Evolutionary conservation across 2,329 filamentous ascomycete genomes (phyloP).

Genomic region (Sporothrix brasiliensis): DNA sequence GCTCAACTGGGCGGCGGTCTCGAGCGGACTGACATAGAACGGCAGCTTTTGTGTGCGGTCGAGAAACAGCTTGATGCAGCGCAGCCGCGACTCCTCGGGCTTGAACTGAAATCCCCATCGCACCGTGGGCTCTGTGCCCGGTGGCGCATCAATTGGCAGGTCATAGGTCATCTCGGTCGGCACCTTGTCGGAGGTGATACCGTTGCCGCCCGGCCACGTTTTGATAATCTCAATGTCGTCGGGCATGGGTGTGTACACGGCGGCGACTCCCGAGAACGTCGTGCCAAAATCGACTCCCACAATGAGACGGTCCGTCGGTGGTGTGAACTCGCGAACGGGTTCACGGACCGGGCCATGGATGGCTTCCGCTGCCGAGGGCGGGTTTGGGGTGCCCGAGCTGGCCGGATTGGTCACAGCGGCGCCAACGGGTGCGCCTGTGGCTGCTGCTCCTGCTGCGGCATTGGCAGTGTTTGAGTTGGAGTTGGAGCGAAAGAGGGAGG

Average conservation of each 20-base stretch:
- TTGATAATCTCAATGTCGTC: constrained; percentile 85
- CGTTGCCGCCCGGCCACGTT: constrained; percentile 80
- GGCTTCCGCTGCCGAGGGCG: constrained; percentile 60
- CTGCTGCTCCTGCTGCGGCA: background rate
- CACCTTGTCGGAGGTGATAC: constrained; percentile 86
- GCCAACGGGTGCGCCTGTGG: constrained; percentile 38
- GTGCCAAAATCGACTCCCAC: constrained; percentile 83
- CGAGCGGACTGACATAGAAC: constrained; percentile 76
- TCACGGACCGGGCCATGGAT: constrained; percentile 65
- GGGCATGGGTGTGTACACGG: constrained; percentile 73
- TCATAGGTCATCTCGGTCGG: constrained; percentile 75
- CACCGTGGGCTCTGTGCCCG: constrained; percentile 52
- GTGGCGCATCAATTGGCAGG: constrained; percentile 43
- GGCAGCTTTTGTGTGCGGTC: constrained; percentile 79
- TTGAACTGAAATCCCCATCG: constrained; percentile 86
- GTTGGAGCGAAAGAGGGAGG: constrained; percentile 19
- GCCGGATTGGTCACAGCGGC: background rate
- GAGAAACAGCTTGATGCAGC: constrained; percentile 83
- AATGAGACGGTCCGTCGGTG: constrained; percentile 66
- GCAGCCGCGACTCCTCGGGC: constrained; percentile 72
- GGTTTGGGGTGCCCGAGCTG: constrained; percentile 3
- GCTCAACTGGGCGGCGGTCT: constrained; percentile 75
- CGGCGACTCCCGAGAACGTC: constrained; percentile 77
- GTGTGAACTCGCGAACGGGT: constrained; percentile 55
- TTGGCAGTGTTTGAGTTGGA: background rate